Base-by-base conservation (phyloP, 257 asterid genomes). In the Anisodus tanguticus region DNA sequence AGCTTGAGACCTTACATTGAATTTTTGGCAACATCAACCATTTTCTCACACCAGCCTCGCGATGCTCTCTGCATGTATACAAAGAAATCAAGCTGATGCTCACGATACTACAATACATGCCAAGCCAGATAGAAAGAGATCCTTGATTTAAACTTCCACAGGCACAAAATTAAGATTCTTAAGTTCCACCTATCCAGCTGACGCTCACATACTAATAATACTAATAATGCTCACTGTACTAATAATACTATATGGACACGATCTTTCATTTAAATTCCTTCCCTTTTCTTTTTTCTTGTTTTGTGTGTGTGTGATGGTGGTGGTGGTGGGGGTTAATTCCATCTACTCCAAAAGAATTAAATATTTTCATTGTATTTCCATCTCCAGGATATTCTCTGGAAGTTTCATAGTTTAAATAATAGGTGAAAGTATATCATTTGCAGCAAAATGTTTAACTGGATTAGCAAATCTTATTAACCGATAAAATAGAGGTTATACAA, bases 11-110 rank as follows among this genome's bases (percentile, higher is more conserved):
- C 72, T 93, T 91, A 93, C 98, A 87, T 87, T 86, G 98, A 95
- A 87, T 90, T 87, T 81, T 93, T 97, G 84, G 90, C 70, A 69
- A 95, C 90, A 84, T 97, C 97, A 67, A 97, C 83, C 98, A 97
- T 93, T 93, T 97, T 97, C 90, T 97, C 99, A 79, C 94, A 89
- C 98, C 99, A 97, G 83, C 98, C 98, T 83, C 92, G 95, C 81
- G 98, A 92, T 79, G 96, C 91, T 93, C 91, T 95, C 99, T 94
- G 95, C 88, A 90, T 79, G 63, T 3, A 86, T 64, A 71, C 81
- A 67, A 37, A 86, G 53, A 60, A 62, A 17, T 26, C 64, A 31
- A 77, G 11, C 31, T 77, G 49, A 77, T 53, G 31, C 26, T 77
- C 49, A 53, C 8, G 6, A 13, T 15, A 26, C 82, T 35, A 77